Conservation (phyloP, 257 asterid genomes). For the Fraxinus pennsylvanica region DNA sequence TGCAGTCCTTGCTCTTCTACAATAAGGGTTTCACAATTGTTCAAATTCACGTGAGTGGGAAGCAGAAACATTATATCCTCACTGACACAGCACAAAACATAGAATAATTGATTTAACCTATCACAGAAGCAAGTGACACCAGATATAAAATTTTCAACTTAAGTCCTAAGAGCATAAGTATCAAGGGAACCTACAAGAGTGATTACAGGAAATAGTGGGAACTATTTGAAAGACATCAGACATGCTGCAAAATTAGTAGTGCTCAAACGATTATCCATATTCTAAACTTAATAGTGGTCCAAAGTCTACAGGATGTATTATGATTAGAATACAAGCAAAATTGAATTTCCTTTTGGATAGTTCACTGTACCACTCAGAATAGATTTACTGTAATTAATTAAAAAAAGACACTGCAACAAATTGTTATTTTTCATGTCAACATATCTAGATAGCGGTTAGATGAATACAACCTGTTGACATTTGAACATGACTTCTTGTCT, state of each 20-base stretch:
- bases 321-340: neutral
- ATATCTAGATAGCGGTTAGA: neutral
- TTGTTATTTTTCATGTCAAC: neutral
- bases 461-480: conserved; percentile 1
- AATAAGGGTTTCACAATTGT: too few species aligned
- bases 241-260: conserved; percentile 16
- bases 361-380: neutral
- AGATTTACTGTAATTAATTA: neutral
- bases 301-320: neutral
- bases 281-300: neutral
- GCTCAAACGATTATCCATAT: conserved; percentile 19
- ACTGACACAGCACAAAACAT: neutral
- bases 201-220: conserved; percentile 11
- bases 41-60: too few species aligned
- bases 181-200: conserved; percentile 7
- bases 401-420: conserved; percentile 2
- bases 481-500: conserved; percentile 2
- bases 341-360: neutral
- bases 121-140: conserved; percentile 23
- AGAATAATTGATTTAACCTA: conserved; percentile 69
- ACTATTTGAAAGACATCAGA: conserved; percentile 23
- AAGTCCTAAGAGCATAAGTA: conserved; percentile 10
- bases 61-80: too few species aligned
- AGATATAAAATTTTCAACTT: conserved; percentile 15
- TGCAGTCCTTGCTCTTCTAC: too few species aligned